Percentiles rank a stretch among this genome's conserved stretches.
Conservation (phyloP, 805 yeast species). For the Wickerhamiella qilinensis region DNA sequence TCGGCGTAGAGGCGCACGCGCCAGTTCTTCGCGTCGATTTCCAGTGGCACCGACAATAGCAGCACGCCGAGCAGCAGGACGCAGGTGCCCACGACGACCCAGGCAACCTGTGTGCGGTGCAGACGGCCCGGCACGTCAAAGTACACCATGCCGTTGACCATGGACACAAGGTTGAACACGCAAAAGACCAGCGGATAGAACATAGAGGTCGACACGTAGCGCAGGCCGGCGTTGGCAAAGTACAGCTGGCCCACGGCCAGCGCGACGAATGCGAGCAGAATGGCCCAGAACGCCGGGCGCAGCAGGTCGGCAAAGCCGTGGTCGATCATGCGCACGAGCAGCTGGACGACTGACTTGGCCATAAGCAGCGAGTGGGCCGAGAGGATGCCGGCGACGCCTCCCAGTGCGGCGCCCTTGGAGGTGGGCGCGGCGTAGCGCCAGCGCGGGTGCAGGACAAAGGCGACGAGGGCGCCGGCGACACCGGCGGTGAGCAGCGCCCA, state of each 20-base stretch:
- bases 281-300: conserved; percentile 30
- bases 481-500: conserved; percentile 36
- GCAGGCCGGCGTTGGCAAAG: conserved; percentile 58
- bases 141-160: conserved; percentile 47
- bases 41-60: not conserved
- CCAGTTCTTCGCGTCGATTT: no score
- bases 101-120: conserved; percentile 21
- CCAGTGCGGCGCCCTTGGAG: conserved; percentile 43
- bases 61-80: conserved; percentile 43
- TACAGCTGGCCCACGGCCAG: conserved; percentile 59
- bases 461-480: conserved; percentile 14
- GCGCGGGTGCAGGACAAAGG: conserved; percentile 13
- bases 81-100: conserved; percentile 33
- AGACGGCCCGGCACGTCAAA: conserved; percentile 22
- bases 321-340: conserved; percentile 27
- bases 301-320: conserved; percentile 24
- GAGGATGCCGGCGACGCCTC: conserved; percentile 54
- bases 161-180: conserved; percentile 56
- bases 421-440: not conserved
- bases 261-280: conserved; percentile 35
- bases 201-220: conserved; percentile 54
- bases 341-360: conserved; percentile 73
- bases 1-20: no score
- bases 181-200: conserved; percentile 77
- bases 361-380: conserved; percentile 75